These are phyloP conservation scores for Roridomyces roridus DNA, from an alignment of 768 basidiomycete genomes.

Conservation along the genomic window DNA sequence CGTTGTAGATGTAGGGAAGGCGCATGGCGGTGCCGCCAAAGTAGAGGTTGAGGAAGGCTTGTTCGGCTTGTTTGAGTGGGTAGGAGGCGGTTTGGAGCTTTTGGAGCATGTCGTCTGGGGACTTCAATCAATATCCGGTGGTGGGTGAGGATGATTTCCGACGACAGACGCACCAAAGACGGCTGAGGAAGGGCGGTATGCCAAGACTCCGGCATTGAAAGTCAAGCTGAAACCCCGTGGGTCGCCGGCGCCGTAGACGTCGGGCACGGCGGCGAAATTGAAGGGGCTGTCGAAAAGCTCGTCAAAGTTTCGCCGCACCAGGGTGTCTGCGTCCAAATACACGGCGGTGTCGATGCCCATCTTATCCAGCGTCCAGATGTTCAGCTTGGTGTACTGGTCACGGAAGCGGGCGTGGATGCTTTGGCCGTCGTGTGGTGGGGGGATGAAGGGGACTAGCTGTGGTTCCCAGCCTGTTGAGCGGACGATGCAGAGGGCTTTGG, in stretches of 20 bases:
- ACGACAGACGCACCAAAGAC: conserved; percentile 25
- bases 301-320: conserved; percentile 38
- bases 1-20: too few relatives aligned
- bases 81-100: too few relatives aligned
- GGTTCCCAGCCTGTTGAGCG: conserved; percentile 36
- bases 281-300: conserved; percentile 40
- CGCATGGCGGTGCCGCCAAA: too few relatives aligned
- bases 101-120: conserved; percentile 32
- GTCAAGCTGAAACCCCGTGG: conserved; percentile 30
- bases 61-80: too few relatives aligned
- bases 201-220: conserved; percentile 45
- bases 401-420: conserved; percentile 34
- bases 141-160: too few relatives aligned
- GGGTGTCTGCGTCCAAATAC: conserved; percentile 43
- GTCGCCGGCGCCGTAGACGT: conserved; percentile 32
- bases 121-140: too few relatives aligned
- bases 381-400: conserved; percentile 44
- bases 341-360: conserved; percentile 33
- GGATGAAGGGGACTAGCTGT: conserved; percentile 33
- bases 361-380: conserved; percentile 39
- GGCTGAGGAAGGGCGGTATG: conserved; percentile 34
- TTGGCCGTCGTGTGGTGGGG: conserved; percentile 36
- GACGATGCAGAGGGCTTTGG: conserved; percentile 36
- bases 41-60: too few relatives aligned
- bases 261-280: conserved; percentile 40